Base-by-base conservation (phyloP, 257 asterid genomes). In the Jaltomata sinuosa region DNA sequence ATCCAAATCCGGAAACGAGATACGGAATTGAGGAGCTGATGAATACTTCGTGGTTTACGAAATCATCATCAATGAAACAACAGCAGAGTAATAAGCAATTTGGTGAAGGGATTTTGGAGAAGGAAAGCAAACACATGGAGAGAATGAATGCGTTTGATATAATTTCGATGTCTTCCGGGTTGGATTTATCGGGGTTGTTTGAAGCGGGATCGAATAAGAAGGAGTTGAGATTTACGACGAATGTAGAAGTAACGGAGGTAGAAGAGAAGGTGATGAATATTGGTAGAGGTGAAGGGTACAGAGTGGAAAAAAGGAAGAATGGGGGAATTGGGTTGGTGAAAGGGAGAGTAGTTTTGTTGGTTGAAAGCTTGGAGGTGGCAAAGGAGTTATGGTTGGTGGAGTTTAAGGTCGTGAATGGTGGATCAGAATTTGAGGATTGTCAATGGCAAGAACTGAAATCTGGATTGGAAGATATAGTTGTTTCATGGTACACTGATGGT, bases 121-220 rank as follows among this genome's bases (percentile, higher is more conserved):
- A 85, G 2, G 89, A 88, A 9, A 59, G 79, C 21, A 90, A 83
- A 3, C 74, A 83, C 45, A 54, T 54, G 84, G 83, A 85, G n/a
- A 86, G 77, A 47, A 88, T 92, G 85, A 94, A 91, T 57, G 98
- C 99, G 3, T 96, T 96, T 65, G 97, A 96, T 84, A 59, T 96
- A 85, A 96, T 96, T 2, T 90, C 96, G 0, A 87, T 93, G 97
- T 93, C 97, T 2, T 91, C 98, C 0, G 97, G 99, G 78, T 85
- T 96, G 53, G 87, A 96, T 84, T 82, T 96, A 15, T 93, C 98
- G 0, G 91, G 94, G 72, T 87, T 96, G 6, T 94, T 96, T 18
- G 95, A 94, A 84, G 61, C 47, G 21, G 93, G 89, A 82, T 55
- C 74, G 84, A 86, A 59, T 2, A 92, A 88, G 84, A 94, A 90